Evolutionary conservation across 1,139 yeast species (phyloP).

Genomic region (Candida tropicalis): DNA sequence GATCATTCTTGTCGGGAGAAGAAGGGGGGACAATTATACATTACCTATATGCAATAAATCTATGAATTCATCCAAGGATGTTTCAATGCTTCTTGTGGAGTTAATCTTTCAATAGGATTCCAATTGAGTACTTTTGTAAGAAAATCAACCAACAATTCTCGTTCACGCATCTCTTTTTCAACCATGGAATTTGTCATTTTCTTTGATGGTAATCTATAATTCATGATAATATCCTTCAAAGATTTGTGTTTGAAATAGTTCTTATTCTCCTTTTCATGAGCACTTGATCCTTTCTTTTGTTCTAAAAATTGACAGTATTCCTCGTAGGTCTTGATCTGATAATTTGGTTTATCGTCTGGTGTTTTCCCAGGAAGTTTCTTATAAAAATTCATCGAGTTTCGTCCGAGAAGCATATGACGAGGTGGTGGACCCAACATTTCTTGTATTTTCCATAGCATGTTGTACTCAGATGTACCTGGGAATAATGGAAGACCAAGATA

Average conservation of each 20-base stretch:
- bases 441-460: slow-evolving; percentile 81
- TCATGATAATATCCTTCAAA: slow-evolving; percentile 72
- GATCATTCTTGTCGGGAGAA: too few relatives aligned
- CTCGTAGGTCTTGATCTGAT: slow-evolving; percentile 36
- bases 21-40: too few relatives aligned
- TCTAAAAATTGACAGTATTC: slow-evolving; percentile 43
- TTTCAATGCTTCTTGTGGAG: slow-evolving; percentile 91
- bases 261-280: slow-evolving; percentile 68
- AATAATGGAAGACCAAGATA: slow-evolving; percentile 92
- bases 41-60: not conserved
- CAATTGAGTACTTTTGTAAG: slow-evolving; percentile 74
- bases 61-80: slow-evolving; percentile 60
- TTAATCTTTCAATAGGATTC: slow-evolving; percentile 93
- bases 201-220: slow-evolving; percentile 72
- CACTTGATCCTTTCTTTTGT: slow-evolving; percentile 36
- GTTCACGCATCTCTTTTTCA: slow-evolving; percentile 71
- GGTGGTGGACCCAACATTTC: slow-evolving; percentile 90
- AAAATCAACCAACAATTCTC: slow-evolving; percentile 76
- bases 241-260: slow-evolving; percentile 79
- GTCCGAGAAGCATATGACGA: slow-evolving; percentile 94
- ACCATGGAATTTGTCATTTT: slow-evolving; percentile 67
- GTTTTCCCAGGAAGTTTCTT: slow-evolving; percentile 37
- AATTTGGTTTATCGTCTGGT: slow-evolving; percentile 33
- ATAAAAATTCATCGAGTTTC: slow-evolving; percentile 74
- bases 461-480: slow-evolving; percentile 94